Conservation (phyloP, 768 basidiomycete species). For the Candolleomyces eurysporus region DNA sequence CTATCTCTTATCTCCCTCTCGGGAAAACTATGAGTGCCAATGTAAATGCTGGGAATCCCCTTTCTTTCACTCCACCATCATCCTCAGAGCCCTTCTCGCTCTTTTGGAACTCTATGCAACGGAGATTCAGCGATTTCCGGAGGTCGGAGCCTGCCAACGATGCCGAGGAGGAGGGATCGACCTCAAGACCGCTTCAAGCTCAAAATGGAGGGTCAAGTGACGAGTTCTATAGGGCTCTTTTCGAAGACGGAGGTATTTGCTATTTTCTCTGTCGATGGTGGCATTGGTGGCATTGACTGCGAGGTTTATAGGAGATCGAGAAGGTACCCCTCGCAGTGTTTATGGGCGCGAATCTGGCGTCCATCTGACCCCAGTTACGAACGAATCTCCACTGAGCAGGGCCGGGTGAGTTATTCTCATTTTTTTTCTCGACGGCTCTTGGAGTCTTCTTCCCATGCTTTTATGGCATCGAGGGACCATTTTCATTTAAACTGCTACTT, state of each 20-base stretch:
- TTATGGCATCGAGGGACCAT: constrained; percentile 1
- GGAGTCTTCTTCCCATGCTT: background rate
- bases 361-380: constrained; percentile 19
- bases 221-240: background rate
- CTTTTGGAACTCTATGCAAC: background rate
- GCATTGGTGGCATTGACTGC: background rate
- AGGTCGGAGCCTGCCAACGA: background rate
- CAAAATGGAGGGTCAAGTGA: no score
- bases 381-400: constrained; percentile 45
- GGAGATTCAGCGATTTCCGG: background rate
- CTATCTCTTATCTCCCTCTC: background rate
- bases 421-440: background rate
- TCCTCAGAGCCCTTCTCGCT: background rate
- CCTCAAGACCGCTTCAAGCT: background rate
- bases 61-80: background rate
- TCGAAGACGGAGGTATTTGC: background rate
- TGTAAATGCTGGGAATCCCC: background rate
- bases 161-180: background rate
- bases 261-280: background rate
- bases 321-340: background rate
- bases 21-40: background rate
- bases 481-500: background rate
- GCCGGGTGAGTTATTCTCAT: constrained; percentile 47
- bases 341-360: background rate
- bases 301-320: background rate